Evolutionary conservation across 2,329 filamentous ascomycete genomes (phyloP).

Genomic region (Ophiostoma himal-ulmi): DNA sequence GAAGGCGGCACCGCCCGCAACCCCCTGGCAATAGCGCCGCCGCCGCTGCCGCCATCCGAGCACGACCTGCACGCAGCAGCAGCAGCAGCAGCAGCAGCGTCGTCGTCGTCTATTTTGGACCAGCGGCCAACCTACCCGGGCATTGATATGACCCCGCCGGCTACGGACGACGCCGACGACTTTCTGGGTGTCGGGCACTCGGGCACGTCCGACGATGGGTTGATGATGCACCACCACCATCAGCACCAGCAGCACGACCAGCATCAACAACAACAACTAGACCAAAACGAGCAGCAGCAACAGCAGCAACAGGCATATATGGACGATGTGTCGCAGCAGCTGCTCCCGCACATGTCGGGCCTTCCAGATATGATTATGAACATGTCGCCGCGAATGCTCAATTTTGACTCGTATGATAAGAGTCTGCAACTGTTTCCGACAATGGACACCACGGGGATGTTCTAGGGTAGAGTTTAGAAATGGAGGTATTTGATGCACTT

Average conservation of each 20-base stretch:
- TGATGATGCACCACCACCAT: slow-evolving; percentile 5
- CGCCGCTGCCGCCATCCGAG: neutral
- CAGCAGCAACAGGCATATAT: slow-evolving; percentile 13
- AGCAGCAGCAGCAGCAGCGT: neutral
- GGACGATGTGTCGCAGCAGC: slow-evolving; percentile 15
- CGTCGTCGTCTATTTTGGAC: neutral
- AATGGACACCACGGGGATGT: slow-evolving; percentile 24
- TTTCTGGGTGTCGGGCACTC: slow-evolving; percentile 11
- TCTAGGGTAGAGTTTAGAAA: neutral
- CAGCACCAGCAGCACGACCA: neutral
- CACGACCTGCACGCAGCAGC: neutral
- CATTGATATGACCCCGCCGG: slow-evolving; percentile 19
- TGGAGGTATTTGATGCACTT: neutral
- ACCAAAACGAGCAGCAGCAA: neutral
- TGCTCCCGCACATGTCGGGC: slow-evolving; percentile 23
- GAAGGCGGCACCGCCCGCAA: neutral
- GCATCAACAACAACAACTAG: neutral
- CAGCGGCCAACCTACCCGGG: slow-evolving; percentile 16
- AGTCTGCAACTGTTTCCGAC: slow-evolving; percentile 28
- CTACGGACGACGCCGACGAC: slow-evolving; percentile 18
- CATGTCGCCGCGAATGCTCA: slow-evolving; percentile 27
- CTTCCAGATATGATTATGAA: slow-evolving; percentile 25
- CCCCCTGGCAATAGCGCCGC: neutral
- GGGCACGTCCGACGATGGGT: neutral
- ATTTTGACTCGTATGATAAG: slow-evolving; percentile 27